phyloP scores from a whole-genome alignment of 495 filamentous ascomycete genomes.

The Annulohypoxylon maeteangense region DNA sequence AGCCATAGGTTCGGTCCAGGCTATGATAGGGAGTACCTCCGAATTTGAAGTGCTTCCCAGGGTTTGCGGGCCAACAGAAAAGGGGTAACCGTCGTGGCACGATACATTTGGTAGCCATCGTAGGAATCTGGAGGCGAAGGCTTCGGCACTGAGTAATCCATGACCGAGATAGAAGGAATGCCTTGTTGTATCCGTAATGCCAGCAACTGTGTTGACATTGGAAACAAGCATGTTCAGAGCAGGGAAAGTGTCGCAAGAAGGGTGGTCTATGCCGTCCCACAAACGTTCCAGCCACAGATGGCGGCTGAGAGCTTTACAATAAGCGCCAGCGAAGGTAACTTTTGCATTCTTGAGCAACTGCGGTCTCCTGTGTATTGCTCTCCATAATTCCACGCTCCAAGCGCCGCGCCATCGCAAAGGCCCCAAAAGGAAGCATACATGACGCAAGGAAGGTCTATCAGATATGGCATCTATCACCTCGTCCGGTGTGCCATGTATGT shows the following conservation, averaged over 20 bases:
- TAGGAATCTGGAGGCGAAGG: not conserved
- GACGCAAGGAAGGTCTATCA: not conserved
- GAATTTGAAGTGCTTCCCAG: not conserved
- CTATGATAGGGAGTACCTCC: not conserved
- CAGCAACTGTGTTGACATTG: too few relatives aligned
- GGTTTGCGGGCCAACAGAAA: not conserved
- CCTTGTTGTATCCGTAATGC: too few relatives aligned
- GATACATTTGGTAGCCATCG: not conserved
- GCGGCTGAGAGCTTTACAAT: not conserved
- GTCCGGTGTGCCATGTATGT: not conserved
- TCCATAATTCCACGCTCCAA: not conserved
- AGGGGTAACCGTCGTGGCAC: not conserved
- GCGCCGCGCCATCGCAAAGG: not conserved
- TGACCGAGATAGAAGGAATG: not conserved
- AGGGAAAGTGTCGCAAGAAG: not conserved
- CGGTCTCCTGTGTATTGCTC: not conserved
- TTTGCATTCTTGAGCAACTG: not conserved
- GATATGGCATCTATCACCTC: not conserved
- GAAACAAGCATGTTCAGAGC: not conserved
- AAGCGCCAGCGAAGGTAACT: not conserved
- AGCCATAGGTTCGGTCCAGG: too few relatives aligned
- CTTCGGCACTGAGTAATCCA: not conserved
- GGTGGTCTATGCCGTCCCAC: not conserved
- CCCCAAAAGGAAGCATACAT: not conserved
- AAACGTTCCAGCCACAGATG: not conserved